phyloP scores from a whole-genome alignment of 1,139 yeast genomes.

The Taiozyma onychis region DNA sequence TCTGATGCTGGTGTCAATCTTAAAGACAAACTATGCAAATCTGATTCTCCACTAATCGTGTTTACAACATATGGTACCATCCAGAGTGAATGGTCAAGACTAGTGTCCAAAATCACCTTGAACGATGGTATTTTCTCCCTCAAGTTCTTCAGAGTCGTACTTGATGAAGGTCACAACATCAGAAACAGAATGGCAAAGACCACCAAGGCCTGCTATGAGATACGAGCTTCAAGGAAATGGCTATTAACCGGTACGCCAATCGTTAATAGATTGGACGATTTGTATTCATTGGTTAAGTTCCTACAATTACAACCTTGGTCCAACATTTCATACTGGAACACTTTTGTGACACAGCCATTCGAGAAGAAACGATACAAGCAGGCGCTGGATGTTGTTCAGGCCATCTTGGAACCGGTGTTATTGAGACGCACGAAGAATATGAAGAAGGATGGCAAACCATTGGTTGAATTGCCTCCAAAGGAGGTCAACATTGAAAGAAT shows the following conservation, averaged over 20 bases:
- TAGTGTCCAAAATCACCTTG: slow-evolving; percentile 9
- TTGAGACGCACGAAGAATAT: slow-evolving; percentile 83
- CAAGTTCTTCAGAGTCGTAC: slow-evolving; percentile 68
- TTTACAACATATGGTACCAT: slow-evolving; percentile 89
- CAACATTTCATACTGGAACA: slow-evolving; percentile 81
- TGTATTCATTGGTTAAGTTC: slow-evolving; percentile 73
- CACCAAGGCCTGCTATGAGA: slow-evolving; percentile 68
- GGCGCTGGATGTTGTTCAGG: slow-evolving; percentile 78
- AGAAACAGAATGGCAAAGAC: slow-evolving; percentile 78
- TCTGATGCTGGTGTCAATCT: slow-evolving; percentile 46
- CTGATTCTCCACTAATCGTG: slow-evolving; percentile 61
- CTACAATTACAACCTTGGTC: slow-evolving; percentile 85
- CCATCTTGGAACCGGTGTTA: slow-evolving; percentile 78
- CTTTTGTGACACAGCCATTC: slow-evolving; percentile 81
- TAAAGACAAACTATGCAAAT: slow-evolving; percentile 35
- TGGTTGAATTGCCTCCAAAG: slow-evolving; percentile 76
- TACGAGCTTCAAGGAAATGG: slow-evolving; percentile 72
- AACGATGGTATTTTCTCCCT: slow-evolving; percentile 59
- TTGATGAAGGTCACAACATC: slow-evolving; percentile 93
- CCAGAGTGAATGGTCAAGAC: slow-evolving; percentile 56
- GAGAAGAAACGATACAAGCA: slow-evolving; percentile 63
- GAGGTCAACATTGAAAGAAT: slow-evolving; percentile 65
- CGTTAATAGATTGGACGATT: slow-evolving; percentile 81
- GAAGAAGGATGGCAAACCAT: slow-evolving; percentile 72
- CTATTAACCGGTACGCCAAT: slow-evolving; percentile 92